Evolutionary conservation across 257 asterid genomes (phyloP).

Genomic region (Linaria vulgaris): DNA sequence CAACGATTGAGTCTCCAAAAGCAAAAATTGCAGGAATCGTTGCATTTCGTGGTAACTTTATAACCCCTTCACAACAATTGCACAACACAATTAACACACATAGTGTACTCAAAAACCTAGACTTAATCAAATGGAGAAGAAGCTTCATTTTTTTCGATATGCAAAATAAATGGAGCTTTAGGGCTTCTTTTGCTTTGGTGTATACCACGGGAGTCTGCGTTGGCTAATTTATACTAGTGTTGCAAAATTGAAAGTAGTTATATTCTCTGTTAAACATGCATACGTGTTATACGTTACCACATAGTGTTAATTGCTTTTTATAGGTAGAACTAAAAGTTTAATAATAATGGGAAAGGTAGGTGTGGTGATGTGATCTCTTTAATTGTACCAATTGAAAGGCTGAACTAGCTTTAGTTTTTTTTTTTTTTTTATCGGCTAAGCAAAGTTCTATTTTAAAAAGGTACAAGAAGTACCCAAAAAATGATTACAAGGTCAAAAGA

Average conservation of each 20-base stretch:
- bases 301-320: background rate
- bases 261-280: background rate
- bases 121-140: background rate
- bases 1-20: slow-evolving; percentile 60
- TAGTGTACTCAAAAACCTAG: background rate
- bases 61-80: slow-evolving; percentile 31
- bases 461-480: too few relatives aligned
- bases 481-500: too few relatives aligned
- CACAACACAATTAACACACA: slow-evolving; percentile 4
- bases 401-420: too few relatives aligned
- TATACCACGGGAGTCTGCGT: background rate
- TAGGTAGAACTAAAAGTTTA: background rate
- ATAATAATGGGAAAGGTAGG: background rate
- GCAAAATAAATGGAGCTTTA: background rate
- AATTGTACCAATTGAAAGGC: too few relatives aligned
- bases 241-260: background rate
- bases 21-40: slow-evolving; percentile 45
- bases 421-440: too few relatives aligned
- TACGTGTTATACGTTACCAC: background rate
- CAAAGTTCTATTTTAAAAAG: too few relatives aligned
- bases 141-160: slow-evolving; percentile 1
- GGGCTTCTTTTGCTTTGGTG: background rate
- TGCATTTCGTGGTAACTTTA: slow-evolving; percentile 34
- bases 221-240: slow-evolving; percentile 6
- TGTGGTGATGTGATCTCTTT: background rate